Evolutionary conservation across 176 grass and related monocot species (phyloP), one percentile per base, ranked within the genome.

Genomic region (Pharus latifolius): DNA sequence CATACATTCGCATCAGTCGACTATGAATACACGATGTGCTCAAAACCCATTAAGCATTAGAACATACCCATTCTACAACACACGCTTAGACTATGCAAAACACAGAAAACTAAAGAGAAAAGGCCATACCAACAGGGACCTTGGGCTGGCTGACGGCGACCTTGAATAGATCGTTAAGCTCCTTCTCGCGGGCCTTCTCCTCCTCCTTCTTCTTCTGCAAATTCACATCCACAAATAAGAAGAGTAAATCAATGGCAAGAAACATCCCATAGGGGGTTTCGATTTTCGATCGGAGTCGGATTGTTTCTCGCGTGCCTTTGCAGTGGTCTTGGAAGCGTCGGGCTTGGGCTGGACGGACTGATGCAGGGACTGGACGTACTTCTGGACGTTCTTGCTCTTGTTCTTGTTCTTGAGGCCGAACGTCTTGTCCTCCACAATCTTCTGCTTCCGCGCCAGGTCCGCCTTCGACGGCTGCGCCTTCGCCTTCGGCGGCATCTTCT

Each of bases 321-420:
- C 82, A 53, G 89, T 87, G 76, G 67, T 38, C 84, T 94, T 99
- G 57, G 82, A 49, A 15, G 87, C 0, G 41, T 99, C 95, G 7
- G 72, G 78, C 80, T 99, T 99, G 63, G 84, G 79, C 76, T 99
- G 95, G 11, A 78, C 95, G 46, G 70, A 10, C 77, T 94, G 95
- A 35, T 90, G 78, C 5, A 99, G 58, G 44, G 70, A 72, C 74
- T 99, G 95, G 41, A 99, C 95, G 50, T 99, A 99, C 75, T 88
- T 99, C 84, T 99, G 95, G n/a, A 99, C 95, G 81, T 93, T 93
- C 84, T 99, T 99, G 50, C 90, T 93, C 88, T 99, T 99, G 73
- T 94, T 99, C 87, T 99, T 99, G 65, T 99, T 99, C 87, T 99
- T 99, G 51, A 99, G 85, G 24, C 95, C 95, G 82, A 99, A 99